Conservation (phyloP, 2,329 filamentous ascomycete species). For the Ophiostoma sp. region DNA sequence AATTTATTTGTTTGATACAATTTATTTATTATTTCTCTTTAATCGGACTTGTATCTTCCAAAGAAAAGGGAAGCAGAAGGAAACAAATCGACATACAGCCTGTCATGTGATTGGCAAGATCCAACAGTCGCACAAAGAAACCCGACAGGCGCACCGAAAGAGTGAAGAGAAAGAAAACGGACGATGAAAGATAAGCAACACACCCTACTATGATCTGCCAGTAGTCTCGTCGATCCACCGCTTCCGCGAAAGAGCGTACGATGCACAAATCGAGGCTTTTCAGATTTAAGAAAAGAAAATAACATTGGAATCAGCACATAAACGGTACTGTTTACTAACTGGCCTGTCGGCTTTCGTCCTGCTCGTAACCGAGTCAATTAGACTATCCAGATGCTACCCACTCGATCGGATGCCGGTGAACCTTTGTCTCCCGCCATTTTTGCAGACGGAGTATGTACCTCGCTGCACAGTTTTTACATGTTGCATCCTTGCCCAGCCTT, state of each 20-base stretch:
- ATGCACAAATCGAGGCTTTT: background rate
- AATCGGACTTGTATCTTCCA: too few relatives aligned
- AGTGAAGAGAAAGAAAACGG: background rate
- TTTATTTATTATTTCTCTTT: too few relatives aligned
- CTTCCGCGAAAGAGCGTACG: background rate
- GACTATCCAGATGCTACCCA: background rate
- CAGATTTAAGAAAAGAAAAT: background rate
- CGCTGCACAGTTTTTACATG: background rate
- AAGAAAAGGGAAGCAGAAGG: too few relatives aligned
- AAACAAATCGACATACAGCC: too few relatives aligned
- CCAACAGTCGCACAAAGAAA: too few relatives aligned
- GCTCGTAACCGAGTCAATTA: background rate
- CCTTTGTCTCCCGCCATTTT: background rate
- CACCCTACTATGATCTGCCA: background rate
- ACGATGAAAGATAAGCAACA: background rate
- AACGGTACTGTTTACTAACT: background rate
- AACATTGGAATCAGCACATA: too few relatives aligned
- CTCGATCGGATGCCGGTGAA: background rate
- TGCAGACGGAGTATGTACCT: background rate
- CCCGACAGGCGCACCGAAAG: too few relatives aligned
- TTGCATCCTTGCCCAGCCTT: constrained; percentile 5
- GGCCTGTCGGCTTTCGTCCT: background rate
- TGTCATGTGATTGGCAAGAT: too few relatives aligned
- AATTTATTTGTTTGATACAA: background rate
- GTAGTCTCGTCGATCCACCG: background rate